phyloP scores from a whole-genome alignment of 75 land plant species.

The Cryptomeria japonica region DNA sequence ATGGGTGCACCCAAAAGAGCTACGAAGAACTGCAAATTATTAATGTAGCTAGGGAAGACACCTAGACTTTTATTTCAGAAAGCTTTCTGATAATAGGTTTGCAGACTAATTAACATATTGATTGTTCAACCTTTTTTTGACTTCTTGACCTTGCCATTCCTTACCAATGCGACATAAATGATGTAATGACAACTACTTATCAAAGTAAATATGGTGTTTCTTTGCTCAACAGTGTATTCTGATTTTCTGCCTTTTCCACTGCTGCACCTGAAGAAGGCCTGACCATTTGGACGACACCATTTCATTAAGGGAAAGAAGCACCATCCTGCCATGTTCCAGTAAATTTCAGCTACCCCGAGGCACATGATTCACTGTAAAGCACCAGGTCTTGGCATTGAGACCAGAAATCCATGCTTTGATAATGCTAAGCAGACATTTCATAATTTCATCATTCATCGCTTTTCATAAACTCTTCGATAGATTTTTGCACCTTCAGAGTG shows the following conservation, averaged over 20 bases:
- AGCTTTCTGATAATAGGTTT: neutral
- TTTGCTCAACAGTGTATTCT: neutral
- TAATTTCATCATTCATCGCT: constrained; percentile 13
- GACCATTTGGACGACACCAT: neutral
- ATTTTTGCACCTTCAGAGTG: constrained; percentile 75
- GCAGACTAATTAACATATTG: neutral
- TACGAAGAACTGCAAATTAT: neutral
- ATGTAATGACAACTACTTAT: neutral
- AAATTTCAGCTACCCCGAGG: neutral
- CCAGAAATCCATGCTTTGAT: neutral
- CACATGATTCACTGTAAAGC: neutral
- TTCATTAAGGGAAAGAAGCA: neutral
- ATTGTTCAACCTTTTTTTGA: neutral
- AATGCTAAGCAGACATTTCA: neutral
- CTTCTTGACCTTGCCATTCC: neutral
- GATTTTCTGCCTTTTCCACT: neutral
- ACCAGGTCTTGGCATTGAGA: neutral
- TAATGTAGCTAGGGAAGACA: neutral
- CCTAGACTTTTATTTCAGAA: neutral
- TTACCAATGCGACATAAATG: neutral
- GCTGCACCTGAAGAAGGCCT: neutral
- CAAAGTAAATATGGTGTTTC: neutral
- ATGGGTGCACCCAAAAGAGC: neutral
- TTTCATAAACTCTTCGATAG: constrained; percentile 68
- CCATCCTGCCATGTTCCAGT: neutral